These are phyloP conservation scores for Acrodontium crateriforme DNA, from an alignment of 2,329 filamentous ascomycete genomes.

Conservation along the genomic window DNA sequence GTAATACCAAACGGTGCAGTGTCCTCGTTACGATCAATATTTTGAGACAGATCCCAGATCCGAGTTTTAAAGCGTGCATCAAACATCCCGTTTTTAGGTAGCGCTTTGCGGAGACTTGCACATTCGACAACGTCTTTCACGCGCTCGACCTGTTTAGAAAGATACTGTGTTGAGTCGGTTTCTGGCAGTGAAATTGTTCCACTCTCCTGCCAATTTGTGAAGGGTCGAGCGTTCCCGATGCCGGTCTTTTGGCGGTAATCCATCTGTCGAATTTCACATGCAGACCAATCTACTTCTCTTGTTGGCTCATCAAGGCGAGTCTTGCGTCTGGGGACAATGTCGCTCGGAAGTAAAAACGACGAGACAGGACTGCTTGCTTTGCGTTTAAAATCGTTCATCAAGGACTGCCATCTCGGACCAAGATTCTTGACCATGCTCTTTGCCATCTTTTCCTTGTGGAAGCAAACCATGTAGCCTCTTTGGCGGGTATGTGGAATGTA, in stretches of 20 bases:
- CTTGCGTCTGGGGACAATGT: conserved; percentile 15
- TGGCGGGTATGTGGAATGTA: conserved; percentile 51
- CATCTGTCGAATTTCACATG: conserved; percentile 47
- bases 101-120: conserved; percentile 36
- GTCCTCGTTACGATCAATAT: conserved; percentile 48
- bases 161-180: conserved; percentile 39
- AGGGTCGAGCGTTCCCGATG: conserved; percentile 42
- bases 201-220: conserved; percentile 46
- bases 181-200: conserved; percentile 42
- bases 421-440: conserved; percentile 1
- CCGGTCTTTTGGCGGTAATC: conserved; percentile 35
- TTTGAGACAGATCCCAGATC: conserved; percentile 56
- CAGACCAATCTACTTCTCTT: conserved; percentile 36
- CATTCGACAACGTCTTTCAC: conserved; percentile 54
- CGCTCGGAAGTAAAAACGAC: conserved; percentile 44
- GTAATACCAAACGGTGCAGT: conserved; percentile 40
- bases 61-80: conserved; percentile 46
- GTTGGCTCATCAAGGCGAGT: conserved; percentile 6
- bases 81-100: conserved; percentile 25
- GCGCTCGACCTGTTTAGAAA: conserved; percentile 39
- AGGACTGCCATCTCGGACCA: conserved; percentile 27
- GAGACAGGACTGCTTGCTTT: conserved; percentile 48
- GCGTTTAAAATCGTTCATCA: conserved; percentile 38
- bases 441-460: conserved; percentile 16
- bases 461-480: conserved; percentile 34